These are phyloP conservation scores for Balamuthia mandrillaris DNA, from an alignment of 208 protist genomes.

Conservation along the genomic window DNA sequence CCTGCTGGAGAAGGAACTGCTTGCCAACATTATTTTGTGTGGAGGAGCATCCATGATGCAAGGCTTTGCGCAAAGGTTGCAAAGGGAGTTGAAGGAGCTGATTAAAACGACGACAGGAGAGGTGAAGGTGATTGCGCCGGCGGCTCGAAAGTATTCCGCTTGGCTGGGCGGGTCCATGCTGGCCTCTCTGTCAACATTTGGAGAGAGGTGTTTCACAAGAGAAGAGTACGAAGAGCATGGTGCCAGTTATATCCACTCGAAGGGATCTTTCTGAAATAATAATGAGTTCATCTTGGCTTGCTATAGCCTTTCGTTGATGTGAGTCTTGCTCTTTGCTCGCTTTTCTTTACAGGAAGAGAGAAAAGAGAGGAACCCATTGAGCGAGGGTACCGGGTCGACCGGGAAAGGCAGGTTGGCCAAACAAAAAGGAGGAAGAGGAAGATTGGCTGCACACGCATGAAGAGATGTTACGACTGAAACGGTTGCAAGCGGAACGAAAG, in stretches of 20 bases:
- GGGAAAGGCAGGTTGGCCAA: too few relatives aligned
- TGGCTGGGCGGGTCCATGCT: slow-evolving; percentile 81
- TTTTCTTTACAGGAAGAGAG: too few relatives aligned
- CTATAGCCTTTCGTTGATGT: too few relatives aligned
- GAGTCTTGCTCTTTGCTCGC: too few relatives aligned
- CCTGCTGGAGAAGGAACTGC: slow-evolving; percentile 93
- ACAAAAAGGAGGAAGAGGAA: too few relatives aligned
- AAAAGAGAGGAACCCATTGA: too few relatives aligned
- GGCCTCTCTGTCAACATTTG: slow-evolving; percentile 52
- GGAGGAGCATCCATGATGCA: slow-evolving; percentile 90
- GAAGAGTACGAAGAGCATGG: slow-evolving; percentile 97
- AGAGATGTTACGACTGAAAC: too few relatives aligned
- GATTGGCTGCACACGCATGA: too few relatives aligned
- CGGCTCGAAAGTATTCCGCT: slow-evolving; percentile 69
- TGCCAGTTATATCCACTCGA: slow-evolving; percentile 93
- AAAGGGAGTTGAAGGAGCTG: slow-evolving; percentile 89
- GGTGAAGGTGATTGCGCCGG: slow-evolving; percentile 65
- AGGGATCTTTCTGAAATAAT: too few relatives aligned
- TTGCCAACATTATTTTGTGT: slow-evolving; percentile 91
- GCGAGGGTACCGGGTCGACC: too few relatives aligned
- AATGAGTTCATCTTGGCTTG: too few relatives aligned
- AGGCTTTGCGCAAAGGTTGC: slow-evolving; percentile 89
- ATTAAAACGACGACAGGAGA: slow-evolving; percentile 91
- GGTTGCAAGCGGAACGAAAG: too few relatives aligned
- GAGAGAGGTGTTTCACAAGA: slow-evolving; percentile 96